Evolutionary conservation across 2,329 filamentous ascomycete species (phyloP).

Genomic region (Penicillium corylophilum): DNA sequence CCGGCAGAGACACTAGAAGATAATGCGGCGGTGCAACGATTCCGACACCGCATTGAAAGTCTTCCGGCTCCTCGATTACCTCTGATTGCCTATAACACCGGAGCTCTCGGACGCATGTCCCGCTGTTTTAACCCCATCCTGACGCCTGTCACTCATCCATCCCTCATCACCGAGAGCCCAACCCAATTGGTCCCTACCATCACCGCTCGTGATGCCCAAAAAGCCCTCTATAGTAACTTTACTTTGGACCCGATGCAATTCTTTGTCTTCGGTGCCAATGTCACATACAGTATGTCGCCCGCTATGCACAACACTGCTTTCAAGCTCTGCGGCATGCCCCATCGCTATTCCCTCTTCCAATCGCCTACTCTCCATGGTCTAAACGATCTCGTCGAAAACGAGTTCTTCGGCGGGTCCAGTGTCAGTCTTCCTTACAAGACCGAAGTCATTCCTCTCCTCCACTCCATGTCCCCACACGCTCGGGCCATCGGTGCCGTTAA

Average conservation of each 20-base stretch:
- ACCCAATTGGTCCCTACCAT: conserved; percentile 50
- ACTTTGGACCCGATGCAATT: conserved; percentile 68
- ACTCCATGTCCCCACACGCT: conserved; percentile 69
- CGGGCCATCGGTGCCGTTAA: conserved; percentile 74
- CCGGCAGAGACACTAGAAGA: conserved; percentile 59
- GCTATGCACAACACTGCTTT: conserved; percentile 75
- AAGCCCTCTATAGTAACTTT: conserved; percentile 65
- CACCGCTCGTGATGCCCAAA: conserved; percentile 63
- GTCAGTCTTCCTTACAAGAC: conserved; percentile 74
- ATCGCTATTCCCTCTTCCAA: conserved; percentile 65
- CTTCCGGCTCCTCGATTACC: conserved; percentile 50
- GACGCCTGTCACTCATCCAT: conserved; percentile 58
- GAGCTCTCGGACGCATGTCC: conserved; percentile 61
- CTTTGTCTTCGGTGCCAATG: conserved; percentile 71
- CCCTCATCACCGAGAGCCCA: conserved; percentile 45
- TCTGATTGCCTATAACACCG: conserved; percentile 65
- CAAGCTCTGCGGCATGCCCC: conserved; percentile 64
- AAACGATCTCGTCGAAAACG: conserved; percentile 63
- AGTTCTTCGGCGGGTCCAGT: conserved; percentile 69
- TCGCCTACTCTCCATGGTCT: conserved; percentile 62
- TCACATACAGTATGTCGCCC: conserved; percentile 71
- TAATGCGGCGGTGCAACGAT: conserved; percentile 59
- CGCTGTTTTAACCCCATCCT: conserved; percentile 66
- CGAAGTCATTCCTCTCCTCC: conserved; percentile 64
- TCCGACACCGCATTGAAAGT: conserved; percentile 52